Conservation (phyloP, 139 green algal species). For the Ettlia oleoabundans region DNA sequence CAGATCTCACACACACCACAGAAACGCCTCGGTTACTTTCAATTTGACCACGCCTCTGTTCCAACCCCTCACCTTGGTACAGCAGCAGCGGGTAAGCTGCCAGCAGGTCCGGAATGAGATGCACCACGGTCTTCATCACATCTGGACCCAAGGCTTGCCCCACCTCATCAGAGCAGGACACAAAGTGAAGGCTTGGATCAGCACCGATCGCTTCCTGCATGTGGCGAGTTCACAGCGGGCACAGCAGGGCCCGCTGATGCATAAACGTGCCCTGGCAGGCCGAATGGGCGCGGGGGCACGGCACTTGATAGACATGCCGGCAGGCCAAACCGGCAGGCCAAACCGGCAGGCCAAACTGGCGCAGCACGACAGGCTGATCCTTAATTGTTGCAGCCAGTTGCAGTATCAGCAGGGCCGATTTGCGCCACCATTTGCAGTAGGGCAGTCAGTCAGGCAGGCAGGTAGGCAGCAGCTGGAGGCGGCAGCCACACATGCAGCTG, state of each 20-base stretch:
- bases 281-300: neutral
- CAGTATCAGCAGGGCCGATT: too few relatives aligned
- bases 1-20: neutral
- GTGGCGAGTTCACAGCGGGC: neutral
- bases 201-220: conserved; percentile 46
- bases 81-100: conserved; percentile 63
- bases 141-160: conserved; percentile 54
- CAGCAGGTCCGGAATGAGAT: conserved; percentile 69
- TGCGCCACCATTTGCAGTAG: too few relatives aligned
- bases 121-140: conserved; percentile 63
- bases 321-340: too few relatives aligned
- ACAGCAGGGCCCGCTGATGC: neutral
- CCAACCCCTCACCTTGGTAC: conserved; percentile 61
- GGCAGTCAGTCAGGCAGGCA: too few relatives aligned
- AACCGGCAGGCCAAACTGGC: too few relatives aligned
- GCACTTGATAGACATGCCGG: too few relatives aligned
- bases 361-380: too few relatives aligned
- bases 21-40: neutral
- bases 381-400: too few relatives aligned
- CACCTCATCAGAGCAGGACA: conserved; percentile 57
- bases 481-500: too few relatives aligned
- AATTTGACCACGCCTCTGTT: neutral
- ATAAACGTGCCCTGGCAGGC: neutral
- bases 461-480: too few relatives aligned
- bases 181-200: conserved; percentile 17